Evolutionary conservation across 495 filamentous ascomycete genomes (phyloP), one percentile per base, ranked within the genome.

Genomic region (Neurospora tetraspora): DNA sequence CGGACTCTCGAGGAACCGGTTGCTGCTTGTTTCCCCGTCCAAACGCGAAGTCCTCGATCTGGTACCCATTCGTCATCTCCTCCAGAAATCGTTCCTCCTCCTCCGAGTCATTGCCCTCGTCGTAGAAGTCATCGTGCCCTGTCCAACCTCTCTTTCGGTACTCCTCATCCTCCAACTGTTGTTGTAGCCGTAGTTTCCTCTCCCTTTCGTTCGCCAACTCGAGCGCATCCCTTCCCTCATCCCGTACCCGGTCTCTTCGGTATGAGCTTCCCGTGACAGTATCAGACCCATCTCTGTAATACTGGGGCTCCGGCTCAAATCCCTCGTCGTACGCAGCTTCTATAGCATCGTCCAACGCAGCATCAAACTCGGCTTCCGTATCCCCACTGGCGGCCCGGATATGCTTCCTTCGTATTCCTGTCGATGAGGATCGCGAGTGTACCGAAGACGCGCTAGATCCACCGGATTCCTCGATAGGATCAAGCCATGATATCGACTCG

Each of bases 311-410:
- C 7, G 92, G 91, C 76, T 97, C 94, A 76, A 92, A 91, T 7
- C 93, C 94, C 75, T 98, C 93, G 79, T 97, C 92, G 79, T 98
- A 98, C 27, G 96, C 96, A 45, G 95, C 94, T 79, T 98, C 96
- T 11, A 98, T 93, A 14, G 96, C 96, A 4, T 94, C 96, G 84
- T 99, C 96, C 39, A 98, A 83, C 38, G 96, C 96, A 39, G 94
- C 93, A 82, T 97, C 93, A 78, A 98, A 98, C 77, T 97, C 95
- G 23, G 95, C 93, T 77, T 97, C 93, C 0, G 94, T 97, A 36
- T 88, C 89, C 31, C 90, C 89, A 77, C 91, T 96, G 5, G 89
- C 78, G 27, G 84, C 86, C 36, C 89, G 87, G 61, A 93, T 88
- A 71, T 84, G 88, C 75, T 91, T 91, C 71, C 90, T 86, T 69